Percentiles rank a stretch among this genome's conserved stretches.
Conservation (phyloP, 305 asterid genomes). For the Fraxinus dipetala region DNA sequence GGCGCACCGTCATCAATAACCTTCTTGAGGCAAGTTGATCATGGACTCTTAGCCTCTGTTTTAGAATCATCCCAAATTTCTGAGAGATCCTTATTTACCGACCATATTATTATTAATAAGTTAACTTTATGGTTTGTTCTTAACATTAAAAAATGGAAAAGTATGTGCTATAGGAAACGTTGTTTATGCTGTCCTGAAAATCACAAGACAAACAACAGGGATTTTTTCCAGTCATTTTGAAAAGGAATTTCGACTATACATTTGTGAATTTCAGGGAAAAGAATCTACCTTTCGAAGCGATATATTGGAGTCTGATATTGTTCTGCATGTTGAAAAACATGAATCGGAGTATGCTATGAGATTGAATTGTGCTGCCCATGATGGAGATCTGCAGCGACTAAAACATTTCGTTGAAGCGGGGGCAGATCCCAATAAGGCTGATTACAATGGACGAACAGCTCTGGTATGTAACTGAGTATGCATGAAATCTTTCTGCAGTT, state of each 20-base stretch:
- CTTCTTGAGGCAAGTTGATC: constrained; percentile 43
- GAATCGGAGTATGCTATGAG: constrained; percentile 65
- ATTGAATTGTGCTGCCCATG: constrained; percentile 63
- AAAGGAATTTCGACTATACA: not conserved
- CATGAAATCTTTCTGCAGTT: not conserved
- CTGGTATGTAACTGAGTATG: constrained; percentile 38
- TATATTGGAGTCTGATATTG: constrained; percentile 49
- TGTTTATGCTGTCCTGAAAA: not conserved
- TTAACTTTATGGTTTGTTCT: not conserved
- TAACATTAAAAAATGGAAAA: not conserved
- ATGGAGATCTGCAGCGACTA: constrained; percentile 57
- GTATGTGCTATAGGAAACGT: not conserved
- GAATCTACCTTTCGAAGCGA: constrained; percentile 36
- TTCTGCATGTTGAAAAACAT: constrained; percentile 47
- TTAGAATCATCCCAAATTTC: not conserved
- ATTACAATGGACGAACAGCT: constrained; percentile 64
- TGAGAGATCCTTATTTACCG: not conserved
- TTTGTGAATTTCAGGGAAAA: constrained; percentile 44
- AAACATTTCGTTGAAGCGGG: constrained; percentile 52
- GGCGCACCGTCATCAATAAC: constrained; percentile 49
- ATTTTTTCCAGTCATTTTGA: not conserved
- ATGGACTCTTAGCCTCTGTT: not conserved
- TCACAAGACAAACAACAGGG: not conserved
- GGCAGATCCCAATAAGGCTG: constrained; percentile 52
- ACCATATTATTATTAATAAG: not conserved